Conservation (phyloP, 441 rosid species). For the Mallotus repandus region DNA sequence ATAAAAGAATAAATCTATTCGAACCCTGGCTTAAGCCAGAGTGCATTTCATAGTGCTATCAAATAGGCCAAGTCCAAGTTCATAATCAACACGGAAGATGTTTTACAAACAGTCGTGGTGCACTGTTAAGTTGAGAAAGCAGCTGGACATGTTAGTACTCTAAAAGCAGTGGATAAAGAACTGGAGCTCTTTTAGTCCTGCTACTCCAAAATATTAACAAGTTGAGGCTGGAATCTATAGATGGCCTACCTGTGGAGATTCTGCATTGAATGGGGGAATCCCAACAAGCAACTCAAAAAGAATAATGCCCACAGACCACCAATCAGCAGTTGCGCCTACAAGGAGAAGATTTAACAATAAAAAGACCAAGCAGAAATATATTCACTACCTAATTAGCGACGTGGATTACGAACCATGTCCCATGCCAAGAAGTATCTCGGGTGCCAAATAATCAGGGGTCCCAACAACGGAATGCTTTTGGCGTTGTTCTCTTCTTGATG, state of each 20-base stretch:
- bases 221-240: not conserved
- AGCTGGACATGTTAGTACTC: not conserved
- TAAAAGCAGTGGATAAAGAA: not conserved
- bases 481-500: constrained; percentile 56
- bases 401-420: constrained; percentile 72
- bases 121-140: not conserved
- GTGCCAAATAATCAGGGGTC: constrained; percentile 98
- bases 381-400: constrained; percentile 9
- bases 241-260: constrained; percentile 73
- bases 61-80: constrained; percentile 3
- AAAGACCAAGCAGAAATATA: constrained; percentile 14
- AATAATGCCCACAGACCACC: constrained; percentile 99
- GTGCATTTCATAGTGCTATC: not conserved
- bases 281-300: constrained; percentile 94
- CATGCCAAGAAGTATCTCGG: constrained; percentile 98
- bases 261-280: constrained; percentile 93
- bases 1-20: not conserved
- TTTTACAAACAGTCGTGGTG: not conserved
- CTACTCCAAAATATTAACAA: not conserved
- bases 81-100: not conserved
- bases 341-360: constrained; percentile 23
- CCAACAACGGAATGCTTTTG: constrained; percentile 82
- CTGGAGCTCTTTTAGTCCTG: not conserved
- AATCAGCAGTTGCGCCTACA: constrained; percentile 91
- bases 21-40: not conserved